Evolutionary conservation across 2,329 filamentous ascomycete genomes (phyloP).

Genomic region (Alternaria triticina): DNA sequence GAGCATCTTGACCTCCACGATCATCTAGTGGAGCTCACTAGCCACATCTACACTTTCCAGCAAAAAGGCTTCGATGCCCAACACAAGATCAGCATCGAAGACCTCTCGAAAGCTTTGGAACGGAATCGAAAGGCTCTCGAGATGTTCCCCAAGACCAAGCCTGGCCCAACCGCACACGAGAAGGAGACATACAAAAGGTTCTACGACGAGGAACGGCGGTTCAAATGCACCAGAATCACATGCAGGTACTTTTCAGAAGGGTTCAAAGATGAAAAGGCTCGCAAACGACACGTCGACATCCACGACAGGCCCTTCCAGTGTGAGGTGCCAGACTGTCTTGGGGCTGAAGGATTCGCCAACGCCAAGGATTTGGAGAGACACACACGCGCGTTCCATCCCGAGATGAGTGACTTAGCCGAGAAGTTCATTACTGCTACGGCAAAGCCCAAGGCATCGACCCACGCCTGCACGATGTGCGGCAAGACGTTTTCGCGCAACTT

Average conservation of each 20-base stretch:
- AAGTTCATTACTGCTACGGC: conserved; percentile 22
- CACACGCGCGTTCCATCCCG: conserved; percentile 32
- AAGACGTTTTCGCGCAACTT: conserved; percentile 50
- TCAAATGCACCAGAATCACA: background rate
- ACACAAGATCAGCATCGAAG: background rate
- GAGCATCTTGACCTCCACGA: background rate
- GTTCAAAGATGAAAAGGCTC: background rate
- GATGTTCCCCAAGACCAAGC: background rate
- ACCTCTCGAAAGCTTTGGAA: background rate
- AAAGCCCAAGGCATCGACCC: conserved; percentile 25
- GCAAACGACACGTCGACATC: background rate
- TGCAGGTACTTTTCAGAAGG: background rate
- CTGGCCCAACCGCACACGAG: background rate
- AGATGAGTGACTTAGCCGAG: conserved; percentile 29
- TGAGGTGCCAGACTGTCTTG: conserved; percentile 42
- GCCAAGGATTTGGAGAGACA: conserved; percentile 45
- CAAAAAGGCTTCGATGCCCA: background rate
- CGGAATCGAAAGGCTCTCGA: background rate
- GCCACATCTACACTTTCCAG: background rate
- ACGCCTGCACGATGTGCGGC: conserved; percentile 45
- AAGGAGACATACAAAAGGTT: background rate
- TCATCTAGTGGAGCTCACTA: background rate
- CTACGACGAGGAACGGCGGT: background rate
- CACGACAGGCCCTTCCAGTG: conserved; percentile 50
- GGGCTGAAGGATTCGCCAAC: conserved; percentile 50